Percentiles rank a stretch among this genome's conserved stretches.
Evolutionary conservation across 225 moss, liverwort and hornwort species (phyloP).

Genomic region (Sphagnum tenellum): DNA sequence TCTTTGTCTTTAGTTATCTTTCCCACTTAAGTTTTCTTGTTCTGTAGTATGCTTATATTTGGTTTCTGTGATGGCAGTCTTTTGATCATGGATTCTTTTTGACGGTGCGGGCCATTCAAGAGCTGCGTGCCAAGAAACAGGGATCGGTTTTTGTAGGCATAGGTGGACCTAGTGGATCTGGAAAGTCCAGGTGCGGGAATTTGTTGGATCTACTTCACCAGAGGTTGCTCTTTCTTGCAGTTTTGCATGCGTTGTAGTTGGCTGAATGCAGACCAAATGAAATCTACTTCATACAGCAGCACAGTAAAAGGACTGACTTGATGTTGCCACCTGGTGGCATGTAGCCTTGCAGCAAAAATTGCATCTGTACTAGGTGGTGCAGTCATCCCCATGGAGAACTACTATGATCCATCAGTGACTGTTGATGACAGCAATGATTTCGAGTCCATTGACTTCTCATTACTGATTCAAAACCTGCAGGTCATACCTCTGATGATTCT

Average conservation of each 20-base stretch:
- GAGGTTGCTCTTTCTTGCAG: constrained; percentile 6
- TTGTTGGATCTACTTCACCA: background rate
- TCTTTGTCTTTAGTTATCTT: background rate
- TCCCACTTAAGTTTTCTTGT: background rate
- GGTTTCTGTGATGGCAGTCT: constrained; percentile 36
- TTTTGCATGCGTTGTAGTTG: no score
- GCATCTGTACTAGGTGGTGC: constrained; percentile 78
- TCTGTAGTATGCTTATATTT: constrained; percentile 8
- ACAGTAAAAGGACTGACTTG: background rate
- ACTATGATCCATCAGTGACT: constrained; percentile 57
- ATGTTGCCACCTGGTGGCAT: background rate
- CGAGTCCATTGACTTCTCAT: constrained; percentile 56
- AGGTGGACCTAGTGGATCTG: constrained; percentile 83
- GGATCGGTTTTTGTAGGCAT: constrained; percentile 69
- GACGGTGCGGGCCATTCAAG: constrained; percentile 78
- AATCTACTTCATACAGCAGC: no score
- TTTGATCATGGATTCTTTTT: constrained; percentile 81
- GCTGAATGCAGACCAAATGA: no score
- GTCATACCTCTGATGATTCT: constrained; percentile 7
- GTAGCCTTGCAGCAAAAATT: constrained; percentile 71
- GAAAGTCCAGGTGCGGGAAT: constrained; percentile 56
- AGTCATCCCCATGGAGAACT: constrained; percentile 69
- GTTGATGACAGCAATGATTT: constrained; percentile 71
- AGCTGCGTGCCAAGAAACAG: constrained; percentile 64
- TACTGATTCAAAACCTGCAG: constrained; percentile 63